Conservation (phyloP, 257 asterid species). For the Solanum chilense region DNA sequence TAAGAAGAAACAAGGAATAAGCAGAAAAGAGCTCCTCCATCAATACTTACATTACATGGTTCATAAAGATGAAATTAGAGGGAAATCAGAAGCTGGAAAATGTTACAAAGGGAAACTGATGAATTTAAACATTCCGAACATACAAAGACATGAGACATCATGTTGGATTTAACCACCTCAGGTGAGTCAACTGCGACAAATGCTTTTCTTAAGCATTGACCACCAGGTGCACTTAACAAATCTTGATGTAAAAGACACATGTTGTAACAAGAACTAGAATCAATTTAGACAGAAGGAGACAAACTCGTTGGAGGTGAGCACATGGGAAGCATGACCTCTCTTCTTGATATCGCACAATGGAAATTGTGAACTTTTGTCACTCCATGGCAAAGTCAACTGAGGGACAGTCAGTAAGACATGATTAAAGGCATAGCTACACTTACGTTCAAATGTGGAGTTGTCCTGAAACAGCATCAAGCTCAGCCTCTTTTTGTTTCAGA, state of each 20-base stretch:
- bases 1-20: too few relatives aligned
- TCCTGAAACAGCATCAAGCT: slow-evolving; percentile 40
- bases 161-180: slow-evolving; percentile 57
- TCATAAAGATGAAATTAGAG: not conserved
- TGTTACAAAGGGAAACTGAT: not conserved
- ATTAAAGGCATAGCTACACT: slow-evolving; percentile 10
- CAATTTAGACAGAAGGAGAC: too few relatives aligned
- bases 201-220: too few relatives aligned
- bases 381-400: too few relatives aligned
- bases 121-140: slow-evolving; percentile 5
- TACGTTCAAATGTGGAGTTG: slow-evolving; percentile 44
- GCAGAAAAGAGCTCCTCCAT: too few relatives aligned
- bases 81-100: not conserved
- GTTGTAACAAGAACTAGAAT: too few relatives aligned
- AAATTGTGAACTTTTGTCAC: too few relatives aligned
- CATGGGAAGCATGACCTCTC: too few relatives aligned
- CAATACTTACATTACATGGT: not conserved
- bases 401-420: not conserved
- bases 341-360: too few relatives aligned
- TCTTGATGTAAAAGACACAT: too few relatives aligned
- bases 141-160: slow-evolving; percentile 19
- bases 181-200: slow-evolving; percentile 20
- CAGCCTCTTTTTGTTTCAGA: slow-evolving; percentile 45
- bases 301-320: too few relatives aligned
- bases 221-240: too few relatives aligned